Conservation (phyloP, 78 protist species). For the Neovahlkampfia damariscottae region DNA sequence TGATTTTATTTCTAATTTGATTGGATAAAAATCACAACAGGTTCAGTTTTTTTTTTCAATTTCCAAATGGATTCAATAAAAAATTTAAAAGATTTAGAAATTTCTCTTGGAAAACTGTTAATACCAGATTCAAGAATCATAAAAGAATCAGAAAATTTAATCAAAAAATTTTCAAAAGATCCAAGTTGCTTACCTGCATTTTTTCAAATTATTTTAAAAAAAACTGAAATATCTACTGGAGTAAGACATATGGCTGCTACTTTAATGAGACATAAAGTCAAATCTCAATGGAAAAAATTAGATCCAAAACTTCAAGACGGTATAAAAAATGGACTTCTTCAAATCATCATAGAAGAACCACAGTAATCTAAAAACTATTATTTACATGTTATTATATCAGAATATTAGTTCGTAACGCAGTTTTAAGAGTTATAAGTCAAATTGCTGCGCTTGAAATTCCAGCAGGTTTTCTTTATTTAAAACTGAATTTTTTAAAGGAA, state of each 20-base stretch:
- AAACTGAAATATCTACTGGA: neutral
- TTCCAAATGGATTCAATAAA: no score
- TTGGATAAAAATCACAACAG: no score
- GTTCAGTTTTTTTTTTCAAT: no score
- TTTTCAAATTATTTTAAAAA: no score
- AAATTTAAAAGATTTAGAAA: neutral
- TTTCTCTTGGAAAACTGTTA: neutral
- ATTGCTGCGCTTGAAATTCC: no score
- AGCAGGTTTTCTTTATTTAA: no score
- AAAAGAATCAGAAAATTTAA: neutral
- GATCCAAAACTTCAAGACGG: neutral
- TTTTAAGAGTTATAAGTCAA: neutral
- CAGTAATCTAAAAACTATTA: neutral
- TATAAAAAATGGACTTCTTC: neutral
- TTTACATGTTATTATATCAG: neutral
- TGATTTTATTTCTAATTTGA: no score
- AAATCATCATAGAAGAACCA: neutral
- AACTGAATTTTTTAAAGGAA: neutral
- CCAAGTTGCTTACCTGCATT: neutral
- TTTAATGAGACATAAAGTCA: neutral
- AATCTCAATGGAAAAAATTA: neutral
- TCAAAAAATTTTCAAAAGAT: neutral
- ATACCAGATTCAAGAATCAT: neutral
- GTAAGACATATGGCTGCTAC: neutral
- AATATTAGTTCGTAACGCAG: neutral